Conservation (phyloP, 257 asterid genomes). For the Nicotiana sylvestris region DNA sequence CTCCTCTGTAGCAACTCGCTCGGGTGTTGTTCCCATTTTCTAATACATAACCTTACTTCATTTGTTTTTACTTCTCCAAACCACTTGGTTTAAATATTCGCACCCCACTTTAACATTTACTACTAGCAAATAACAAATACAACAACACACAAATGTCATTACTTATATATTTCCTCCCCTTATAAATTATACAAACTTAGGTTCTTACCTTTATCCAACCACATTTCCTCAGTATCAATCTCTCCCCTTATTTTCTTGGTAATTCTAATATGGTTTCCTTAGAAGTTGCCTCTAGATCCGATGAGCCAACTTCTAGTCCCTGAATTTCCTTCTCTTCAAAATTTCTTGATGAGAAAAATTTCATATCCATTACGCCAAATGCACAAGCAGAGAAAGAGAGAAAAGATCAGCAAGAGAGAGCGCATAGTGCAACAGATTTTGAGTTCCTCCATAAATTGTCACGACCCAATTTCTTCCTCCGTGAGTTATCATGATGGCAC, state of each 20-base stretch:
- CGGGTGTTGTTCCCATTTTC: constrained; percentile 41
- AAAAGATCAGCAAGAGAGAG: constrained; percentile 13
- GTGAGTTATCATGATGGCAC: too few species aligned
- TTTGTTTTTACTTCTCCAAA: constrained; percentile 54
- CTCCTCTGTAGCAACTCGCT: too few species aligned
- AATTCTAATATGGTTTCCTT: constrained; percentile 41
- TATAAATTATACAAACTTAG: constrained; percentile 31
- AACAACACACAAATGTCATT: background rate
- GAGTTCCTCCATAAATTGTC: constrained; percentile 44
- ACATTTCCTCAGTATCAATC: constrained; percentile 5
- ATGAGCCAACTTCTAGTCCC: constrained; percentile 39
- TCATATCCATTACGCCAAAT: constrained; percentile 69
- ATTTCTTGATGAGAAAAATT: constrained; percentile 63
- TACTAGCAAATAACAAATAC: constrained; percentile 9
- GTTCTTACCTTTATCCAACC: constrained; percentile 5
- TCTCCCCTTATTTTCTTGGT: background rate
- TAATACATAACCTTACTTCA: constrained; percentile 27
- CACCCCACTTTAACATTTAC: constrained; percentile 34
- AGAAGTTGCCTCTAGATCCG: constrained; percentile 20
- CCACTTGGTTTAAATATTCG: constrained; percentile 43
- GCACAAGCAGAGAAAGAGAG: constrained; percentile 22
- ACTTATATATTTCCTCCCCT: constrained; percentile 3
- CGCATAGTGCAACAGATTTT: constrained; percentile 39
- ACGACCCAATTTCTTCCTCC: too few species aligned
- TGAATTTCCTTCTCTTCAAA: constrained; percentile 82